Evolutionary conservation across 2,329 filamentous ascomycete genomes (phyloP).

Genomic region (Sporothrix luriei): DNA sequence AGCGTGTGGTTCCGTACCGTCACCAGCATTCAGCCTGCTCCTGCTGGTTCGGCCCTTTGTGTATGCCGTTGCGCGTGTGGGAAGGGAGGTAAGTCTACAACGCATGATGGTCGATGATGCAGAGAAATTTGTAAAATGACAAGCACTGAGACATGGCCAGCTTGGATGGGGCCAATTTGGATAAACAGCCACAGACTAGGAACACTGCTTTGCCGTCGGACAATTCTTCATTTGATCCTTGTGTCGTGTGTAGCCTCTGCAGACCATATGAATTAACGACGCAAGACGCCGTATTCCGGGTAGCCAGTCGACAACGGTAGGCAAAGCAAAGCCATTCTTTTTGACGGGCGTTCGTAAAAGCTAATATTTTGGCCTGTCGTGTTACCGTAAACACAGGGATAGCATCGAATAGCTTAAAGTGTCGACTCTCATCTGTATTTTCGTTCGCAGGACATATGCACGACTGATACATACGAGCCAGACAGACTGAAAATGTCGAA

Average conservation of each 20-base stretch:
- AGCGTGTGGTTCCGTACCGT: slow-evolving; percentile 13
- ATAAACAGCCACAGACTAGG: not conserved
- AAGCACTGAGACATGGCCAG: not conserved
- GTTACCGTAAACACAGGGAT: not conserved
- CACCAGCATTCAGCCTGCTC: slow-evolving; percentile 16
- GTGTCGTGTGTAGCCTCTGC: slow-evolving; percentile 11
- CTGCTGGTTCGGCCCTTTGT: not conserved
- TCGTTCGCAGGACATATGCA: not conserved
- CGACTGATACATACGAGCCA: not conserved
- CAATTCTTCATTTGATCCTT: slow-evolving; percentile 15
- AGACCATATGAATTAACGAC: not conserved
- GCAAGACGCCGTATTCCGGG: slow-evolving; percentile 9
- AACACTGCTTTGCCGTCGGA: slow-evolving; percentile 10
- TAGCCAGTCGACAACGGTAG: not conserved
- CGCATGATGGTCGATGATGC: not conserved
- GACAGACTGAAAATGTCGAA: not conserved
- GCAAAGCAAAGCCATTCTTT: not conserved
- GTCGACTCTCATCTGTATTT: not conserved
- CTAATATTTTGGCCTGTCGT: not conserved
- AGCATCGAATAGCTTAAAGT: not conserved
- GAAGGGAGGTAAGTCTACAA: not conserved
- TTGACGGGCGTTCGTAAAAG: not conserved
- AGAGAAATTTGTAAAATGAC: not conserved
- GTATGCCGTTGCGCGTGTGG: not conserved
- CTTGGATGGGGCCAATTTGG: slow-evolving; percentile 7